phyloP scores from a whole-genome alignment of 2,329 filamentous ascomycete species.

The Cucurbitaria berberidis region DNA sequence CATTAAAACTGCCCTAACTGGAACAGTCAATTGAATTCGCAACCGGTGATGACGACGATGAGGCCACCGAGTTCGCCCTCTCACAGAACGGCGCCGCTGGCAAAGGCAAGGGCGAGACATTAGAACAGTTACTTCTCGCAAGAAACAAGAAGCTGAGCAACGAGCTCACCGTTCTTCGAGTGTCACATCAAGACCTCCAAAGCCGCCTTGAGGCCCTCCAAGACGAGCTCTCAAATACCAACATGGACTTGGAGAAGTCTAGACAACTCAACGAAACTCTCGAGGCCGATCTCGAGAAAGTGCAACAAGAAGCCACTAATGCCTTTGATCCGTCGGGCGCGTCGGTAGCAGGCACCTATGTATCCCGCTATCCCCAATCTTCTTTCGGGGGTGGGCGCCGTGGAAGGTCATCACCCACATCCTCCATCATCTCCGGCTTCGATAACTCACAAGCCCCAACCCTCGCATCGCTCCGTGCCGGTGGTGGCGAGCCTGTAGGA shows the following conservation, averaged over 20 bases:
- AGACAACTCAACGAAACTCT: constrained; percentile 85
- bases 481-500: constrained; percentile 68
- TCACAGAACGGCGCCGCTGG: constrained; percentile 57
- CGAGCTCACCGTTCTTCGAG: constrained; percentile 88
- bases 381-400: constrained; percentile 59
- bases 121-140: constrained; percentile 89
- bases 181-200: constrained; percentile 93
- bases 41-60: constrained; percentile 74
- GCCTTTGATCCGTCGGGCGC: constrained; percentile 83
- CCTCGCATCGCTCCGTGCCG: constrained; percentile 64
- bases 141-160: constrained; percentile 97
- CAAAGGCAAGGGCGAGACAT: constrained; percentile 74
- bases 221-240: constrained; percentile 81
- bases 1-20: constrained; percentile 12
- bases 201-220: constrained; percentile 78
- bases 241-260: constrained; percentile 83
- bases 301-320: constrained; percentile 85
- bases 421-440: constrained; percentile 98
- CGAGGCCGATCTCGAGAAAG: constrained; percentile 86
- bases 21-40: constrained; percentile 88
- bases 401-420: constrained; percentile 84
- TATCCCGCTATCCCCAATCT: constrained; percentile 76
- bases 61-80: constrained; percentile 41
- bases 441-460: constrained; percentile 57
- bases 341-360: constrained; percentile 91